Conservation (phyloP, 225 moss, liverwort and hornwort genomes). For the Sphagnum tenellum region DNA sequence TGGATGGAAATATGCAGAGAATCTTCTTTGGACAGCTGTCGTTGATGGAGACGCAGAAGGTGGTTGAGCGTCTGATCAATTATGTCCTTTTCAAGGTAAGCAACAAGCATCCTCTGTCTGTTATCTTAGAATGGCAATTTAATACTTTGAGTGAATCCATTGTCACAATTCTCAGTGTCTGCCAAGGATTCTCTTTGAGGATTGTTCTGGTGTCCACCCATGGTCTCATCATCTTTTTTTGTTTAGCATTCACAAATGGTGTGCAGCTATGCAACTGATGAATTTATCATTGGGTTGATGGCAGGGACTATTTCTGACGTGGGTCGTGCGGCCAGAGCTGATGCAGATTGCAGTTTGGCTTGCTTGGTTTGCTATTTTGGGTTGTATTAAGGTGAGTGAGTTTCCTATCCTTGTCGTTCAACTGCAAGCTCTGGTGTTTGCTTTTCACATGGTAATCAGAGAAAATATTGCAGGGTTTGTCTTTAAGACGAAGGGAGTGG, state of each 20-base stretch:
- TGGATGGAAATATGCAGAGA: slow-evolving; percentile 39
- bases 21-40: slow-evolving; percentile 96
- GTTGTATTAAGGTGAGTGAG: slow-evolving; percentile 67
- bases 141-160: not conserved
- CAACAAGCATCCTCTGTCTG: not conserved
- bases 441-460: not conserved
- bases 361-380: slow-evolving; percentile 93
- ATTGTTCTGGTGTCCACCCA: no score
- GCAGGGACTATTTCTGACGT: slow-evolving; percentile 90
- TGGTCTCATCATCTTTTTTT: no score
- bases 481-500: not conserved
- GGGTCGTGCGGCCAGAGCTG: slow-evolving; percentile 96
- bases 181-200: no score
- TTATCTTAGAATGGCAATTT: not conserved
- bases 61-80: slow-evolving; percentile 95
- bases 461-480: not conserved
- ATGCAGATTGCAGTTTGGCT: slow-evolving; percentile 88
- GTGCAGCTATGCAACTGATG: no score
- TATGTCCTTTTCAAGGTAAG: slow-evolving; percentile 89
- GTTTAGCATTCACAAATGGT: no score
- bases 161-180: no score
- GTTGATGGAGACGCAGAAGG: slow-evolving; percentile 90
- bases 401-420: not conserved
- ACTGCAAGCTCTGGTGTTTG: not conserved
- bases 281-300: not conserved